phyloP scores from a whole-genome alignment of 1,284 basidiomycete genomes.

The Ganoderma boninense region DNA sequence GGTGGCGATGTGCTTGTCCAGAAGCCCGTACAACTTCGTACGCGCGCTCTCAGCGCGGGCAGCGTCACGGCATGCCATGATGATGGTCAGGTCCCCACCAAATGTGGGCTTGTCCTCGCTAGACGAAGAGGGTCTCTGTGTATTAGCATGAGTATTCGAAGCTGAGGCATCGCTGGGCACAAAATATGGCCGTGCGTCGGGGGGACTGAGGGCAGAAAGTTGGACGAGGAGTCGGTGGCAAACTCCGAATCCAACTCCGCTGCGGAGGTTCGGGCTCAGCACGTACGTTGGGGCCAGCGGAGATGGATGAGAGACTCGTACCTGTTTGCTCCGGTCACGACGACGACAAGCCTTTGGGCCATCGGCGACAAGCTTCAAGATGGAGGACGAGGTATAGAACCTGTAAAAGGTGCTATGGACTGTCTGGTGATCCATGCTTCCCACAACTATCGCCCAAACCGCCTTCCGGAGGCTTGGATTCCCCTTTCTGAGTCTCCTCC shows the following conservation, averaged over 20 bases:
- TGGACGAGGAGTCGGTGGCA: slow-evolving; percentile 84
- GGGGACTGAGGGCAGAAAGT: slow-evolving; percentile 59
- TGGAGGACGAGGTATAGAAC: neutral
- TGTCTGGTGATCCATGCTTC: neutral
- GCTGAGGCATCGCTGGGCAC: slow-evolving; percentile 24
- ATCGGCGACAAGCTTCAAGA: slow-evolving; percentile 2
- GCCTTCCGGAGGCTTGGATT: neutral
- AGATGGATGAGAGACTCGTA: slow-evolving; percentile 40
- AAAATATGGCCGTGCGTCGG: slow-evolving; percentile 59
- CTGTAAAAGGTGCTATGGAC: neutral
- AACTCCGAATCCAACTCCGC: slow-evolving; percentile 87
- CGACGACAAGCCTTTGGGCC: slow-evolving; percentile 51
- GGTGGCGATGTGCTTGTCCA: slow-evolving; percentile 63
- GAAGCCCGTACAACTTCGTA: slow-evolving; percentile 55
- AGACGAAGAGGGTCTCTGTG: neutral
- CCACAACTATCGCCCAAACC: neutral
- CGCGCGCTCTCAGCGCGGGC: slow-evolving; percentile 72
- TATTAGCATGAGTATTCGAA: slow-evolving; percentile 7
- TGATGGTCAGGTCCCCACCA: slow-evolving; percentile 69
- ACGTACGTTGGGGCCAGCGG: neutral
- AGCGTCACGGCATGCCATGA: slow-evolving; percentile 83
- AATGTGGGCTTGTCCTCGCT: slow-evolving; percentile 16
- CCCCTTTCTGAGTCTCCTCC: neutral
- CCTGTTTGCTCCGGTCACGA: slow-evolving; percentile 79
- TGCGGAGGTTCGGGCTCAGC: slow-evolving; percentile 41